Evolutionary conservation across 148 eudicot genomes (phyloP), one percentile per base, ranked within the genome.

Genomic region (Fagopyrum tataricum): DNA sequence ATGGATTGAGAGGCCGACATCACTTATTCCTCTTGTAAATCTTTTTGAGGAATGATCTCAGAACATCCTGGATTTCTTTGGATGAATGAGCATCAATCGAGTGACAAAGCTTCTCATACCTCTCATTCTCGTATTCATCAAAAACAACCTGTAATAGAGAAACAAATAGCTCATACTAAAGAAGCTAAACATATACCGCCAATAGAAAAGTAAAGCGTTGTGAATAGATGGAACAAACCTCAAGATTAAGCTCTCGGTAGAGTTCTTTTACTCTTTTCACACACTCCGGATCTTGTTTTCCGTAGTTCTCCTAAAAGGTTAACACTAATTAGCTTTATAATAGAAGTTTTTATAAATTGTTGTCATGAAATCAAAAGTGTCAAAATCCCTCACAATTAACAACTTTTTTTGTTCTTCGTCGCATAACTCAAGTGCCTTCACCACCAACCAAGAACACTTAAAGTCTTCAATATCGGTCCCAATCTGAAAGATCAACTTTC

Each of bases 381-480:
- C 4, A 37, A 1, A 4, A 7, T 51, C 61, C 66, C 92, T 85
- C 81, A 92, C 97, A 48, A 56, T n/a, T 72, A 92, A 67, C 44
- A 81, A 40, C 76, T 86, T 85, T 87, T 84, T 88, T 70, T 92
- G 97, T 56, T 92, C 86, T 64, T 88, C 92, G 41, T 82, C 90
- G 52, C 84, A 76, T 43, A 87, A 86, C 78, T 88, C 92, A n/a
- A 89, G 69, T n/a, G 97, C 95, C 82, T 92, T 89, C 74, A 92
- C 92, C 15, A 88, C 97, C 81, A 92, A 75, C 97, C 97, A 92
- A 55, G 95, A 89, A 76, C 97, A 92, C 84, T 89, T 92, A 41
- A 81, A 92, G 76, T 92, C 95, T 81, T 89, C 89, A 68, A 92
- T 86, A 75, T 92, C 95, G 7, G 97, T 89, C 67, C 97, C 97